Evolutionary conservation across 2,329 filamentous ascomycete genomes (phyloP).

Genomic region (Onygenales sp.): DNA sequence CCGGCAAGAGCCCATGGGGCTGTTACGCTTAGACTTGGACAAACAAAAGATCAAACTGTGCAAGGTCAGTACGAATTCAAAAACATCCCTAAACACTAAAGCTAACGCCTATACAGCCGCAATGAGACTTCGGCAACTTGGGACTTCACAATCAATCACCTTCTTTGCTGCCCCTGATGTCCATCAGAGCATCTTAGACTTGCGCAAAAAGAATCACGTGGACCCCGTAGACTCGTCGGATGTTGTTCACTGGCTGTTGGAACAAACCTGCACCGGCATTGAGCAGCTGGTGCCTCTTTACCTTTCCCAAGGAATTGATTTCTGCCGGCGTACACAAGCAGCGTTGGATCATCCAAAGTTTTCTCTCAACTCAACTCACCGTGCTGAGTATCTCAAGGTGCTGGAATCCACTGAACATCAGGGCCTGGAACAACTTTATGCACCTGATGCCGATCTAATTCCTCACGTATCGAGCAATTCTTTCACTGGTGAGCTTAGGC

Average conservation of each 20-base stretch:
- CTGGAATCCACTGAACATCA: too few species aligned
- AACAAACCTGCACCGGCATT: conserved; percentile 44
- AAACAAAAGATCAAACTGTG: conserved; percentile 60
- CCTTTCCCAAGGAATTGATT: conserved; percentile 43
- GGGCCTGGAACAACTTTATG: too few species aligned
- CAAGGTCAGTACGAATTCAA: conserved; percentile 44
- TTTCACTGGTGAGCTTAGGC: too few species aligned
- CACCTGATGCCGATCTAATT: too few species aligned
- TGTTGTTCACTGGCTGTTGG: conserved; percentile 51
- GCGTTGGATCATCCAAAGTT: too few species aligned
- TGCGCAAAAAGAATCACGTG: conserved; percentile 4
- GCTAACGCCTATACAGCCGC: conserved; percentile 39
- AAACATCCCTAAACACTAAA: conserved; percentile 29
- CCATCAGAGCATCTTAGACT: conserved; percentile 39
- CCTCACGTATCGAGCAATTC: too few species aligned
- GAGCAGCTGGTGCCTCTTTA: conserved; percentile 46
- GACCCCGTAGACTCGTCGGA: conserved; percentile 38
- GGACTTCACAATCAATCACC: conserved; percentile 52
- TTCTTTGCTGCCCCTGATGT: conserved; percentile 54
- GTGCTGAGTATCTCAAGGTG: too few species aligned
- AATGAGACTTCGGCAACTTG: conserved; percentile 61
- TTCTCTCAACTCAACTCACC: too few species aligned
- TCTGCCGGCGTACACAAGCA: too few species aligned
- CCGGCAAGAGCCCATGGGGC: conserved; percentile 52
- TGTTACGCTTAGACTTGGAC: conserved; percentile 54